Conservation (phyloP, 176 grass and related monocot species). For the Paspalum vaginatum region DNA sequence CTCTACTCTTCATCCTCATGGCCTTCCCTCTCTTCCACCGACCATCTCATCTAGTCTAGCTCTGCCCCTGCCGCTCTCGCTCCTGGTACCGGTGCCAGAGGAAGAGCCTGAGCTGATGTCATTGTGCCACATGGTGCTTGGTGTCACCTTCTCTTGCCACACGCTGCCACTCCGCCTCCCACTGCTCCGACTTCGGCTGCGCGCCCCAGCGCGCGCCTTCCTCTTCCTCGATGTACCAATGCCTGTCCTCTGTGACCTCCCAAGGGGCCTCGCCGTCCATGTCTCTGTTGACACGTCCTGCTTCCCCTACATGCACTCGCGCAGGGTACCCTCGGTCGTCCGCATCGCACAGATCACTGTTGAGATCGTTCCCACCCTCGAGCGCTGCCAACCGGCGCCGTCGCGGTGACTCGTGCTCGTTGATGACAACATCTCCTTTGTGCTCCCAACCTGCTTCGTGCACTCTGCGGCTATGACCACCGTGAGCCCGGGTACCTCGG, state of each 20-base stretch:
- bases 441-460: conserved; percentile 74
- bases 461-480: conserved; percentile 76
- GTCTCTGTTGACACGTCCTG: conserved; percentile 64
- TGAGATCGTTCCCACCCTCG: conserved; percentile 55
- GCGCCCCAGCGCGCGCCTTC: conserved; percentile 47
- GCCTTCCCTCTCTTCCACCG: conserved; percentile 29
- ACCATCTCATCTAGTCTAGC: no score
- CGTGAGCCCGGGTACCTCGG: conserved; percentile 82
- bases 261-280: conserved; percentile 34
- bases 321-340: conserved; percentile 72
- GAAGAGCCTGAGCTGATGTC: neutral
- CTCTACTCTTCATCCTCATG: conserved; percentile 37
- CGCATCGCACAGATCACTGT: conserved; percentile 85
- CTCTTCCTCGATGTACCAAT: conserved; percentile 62
- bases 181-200: conserved; percentile 76
- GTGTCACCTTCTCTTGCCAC: conserved; percentile 63
- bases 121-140: conserved; percentile 73
- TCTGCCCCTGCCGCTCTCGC: neutral
- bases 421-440: conserved; percentile 88
- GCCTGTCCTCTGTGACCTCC: neutral
- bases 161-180: conserved; percentile 54
- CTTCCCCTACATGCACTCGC: conserved; percentile 76
- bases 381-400: conserved; percentile 19
- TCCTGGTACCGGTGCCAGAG: accelerated
- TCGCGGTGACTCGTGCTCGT: conserved; percentile 84